These are phyloP conservation scores for Astragalus membranaceus DNA, from an alignment of 306 rosid species.

Conservation along the genomic window DNA sequence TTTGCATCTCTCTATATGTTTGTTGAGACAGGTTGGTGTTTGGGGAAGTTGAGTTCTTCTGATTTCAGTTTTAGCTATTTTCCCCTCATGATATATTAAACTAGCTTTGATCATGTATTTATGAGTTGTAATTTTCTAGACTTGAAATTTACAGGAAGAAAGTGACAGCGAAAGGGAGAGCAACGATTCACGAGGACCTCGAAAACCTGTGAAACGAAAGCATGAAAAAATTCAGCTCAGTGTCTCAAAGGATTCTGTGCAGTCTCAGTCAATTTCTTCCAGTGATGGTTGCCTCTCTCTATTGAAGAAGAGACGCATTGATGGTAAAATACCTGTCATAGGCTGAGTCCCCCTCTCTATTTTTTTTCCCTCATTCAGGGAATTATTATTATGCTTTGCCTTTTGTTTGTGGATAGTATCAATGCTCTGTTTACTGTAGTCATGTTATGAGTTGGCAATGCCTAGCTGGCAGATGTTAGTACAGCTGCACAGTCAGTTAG, in stretches of 20 bases:
- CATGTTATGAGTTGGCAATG: too few relatives aligned
- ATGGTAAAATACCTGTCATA: slow-evolving; percentile 41
- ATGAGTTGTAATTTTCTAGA: slow-evolving; percentile 15
- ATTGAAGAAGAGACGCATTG: slow-evolving; percentile 47
- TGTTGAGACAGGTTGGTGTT: too few relatives aligned
- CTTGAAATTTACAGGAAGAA: slow-evolving; percentile 49
- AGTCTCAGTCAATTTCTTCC: slow-evolving; percentile 40
- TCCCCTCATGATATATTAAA: background rate
- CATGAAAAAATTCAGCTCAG: slow-evolving; percentile 55
- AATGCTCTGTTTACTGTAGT: background rate
- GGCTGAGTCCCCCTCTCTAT: background rate
- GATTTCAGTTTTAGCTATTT: too few relatives aligned
- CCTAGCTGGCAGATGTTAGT: background rate
- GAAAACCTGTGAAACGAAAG: slow-evolving; percentile 45
- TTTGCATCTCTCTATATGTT: too few relatives aligned
- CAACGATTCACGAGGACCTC: slow-evolving; percentile 49
- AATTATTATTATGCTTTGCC: background rate
- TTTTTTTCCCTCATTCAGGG: background rate
- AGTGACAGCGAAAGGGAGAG: slow-evolving; percentile 76
- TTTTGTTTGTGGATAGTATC: background rate
- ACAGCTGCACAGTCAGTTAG: background rate
- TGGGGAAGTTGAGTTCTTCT: too few relatives aligned
- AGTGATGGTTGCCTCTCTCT: slow-evolving; percentile 63
- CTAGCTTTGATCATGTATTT: slow-evolving; percentile 6
- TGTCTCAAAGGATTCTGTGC: slow-evolving; percentile 43